Base-by-base conservation (phyloP, 345 rosid species). In the Populus alba region DNA sequence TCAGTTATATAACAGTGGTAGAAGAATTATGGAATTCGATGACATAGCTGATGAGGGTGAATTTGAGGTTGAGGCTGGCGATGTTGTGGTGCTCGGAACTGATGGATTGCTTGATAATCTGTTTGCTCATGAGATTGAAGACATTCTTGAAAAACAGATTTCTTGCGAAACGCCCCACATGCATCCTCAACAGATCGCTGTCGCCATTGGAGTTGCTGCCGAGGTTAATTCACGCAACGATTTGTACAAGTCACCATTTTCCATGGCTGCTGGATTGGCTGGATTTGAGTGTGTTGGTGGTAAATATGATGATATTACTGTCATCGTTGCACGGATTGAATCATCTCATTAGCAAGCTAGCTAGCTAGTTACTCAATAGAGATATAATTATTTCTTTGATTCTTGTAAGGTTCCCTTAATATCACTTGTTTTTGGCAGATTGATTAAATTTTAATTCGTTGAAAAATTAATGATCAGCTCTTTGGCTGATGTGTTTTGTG, bases 31-130 rank as follows among this genome's bases (percentile, higher is more conserved):
- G 5, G 37, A 33, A 33, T 33, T 33, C 37, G 37, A 33, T 33
- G 37, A n/a, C 8, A 15, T 68, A 43, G 71, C 17, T 18, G n/a
- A 35, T 8, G 25, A 3, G 71, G 45, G 45, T 41, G 27, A 68
- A 22, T 22, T 68, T 10, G 27, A 22, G 45, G 51, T 68, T 22
- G 49, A 39, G 25, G 22, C 71, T 7, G 49, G 51, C 7, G 51
- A 68, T 38, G 9, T 39, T 68, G 71, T 39, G n/a, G 51, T 68
- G 9, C 27, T 25, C 1, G 51, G 72, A 41, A 68, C 72, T 68
- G 72, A 68, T 27, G 51, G 72, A 27, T 37, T 68, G 72, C 51
- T n/a, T n/a, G 72, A 68, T 27, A 68, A 37, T 8, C 15, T 68
- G 45, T 39, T 18, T 5, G 5, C 8, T 0, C 20, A 23, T 7